phyloP scores from a whole-genome alignment of 345 rosid genomes.

The Nephelium lappaceum region DNA sequence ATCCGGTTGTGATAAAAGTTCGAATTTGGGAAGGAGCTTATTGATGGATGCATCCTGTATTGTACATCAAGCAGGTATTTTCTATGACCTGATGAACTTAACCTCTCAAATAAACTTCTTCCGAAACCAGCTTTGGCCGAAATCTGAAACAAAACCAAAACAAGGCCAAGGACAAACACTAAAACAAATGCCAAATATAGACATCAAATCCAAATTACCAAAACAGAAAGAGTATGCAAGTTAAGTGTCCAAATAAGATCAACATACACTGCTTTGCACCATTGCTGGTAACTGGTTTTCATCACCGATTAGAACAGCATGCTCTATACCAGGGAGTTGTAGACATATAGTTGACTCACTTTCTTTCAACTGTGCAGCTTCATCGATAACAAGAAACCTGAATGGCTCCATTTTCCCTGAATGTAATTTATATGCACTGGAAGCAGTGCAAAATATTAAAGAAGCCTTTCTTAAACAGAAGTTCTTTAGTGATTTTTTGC shows the following conservation, averaged over 20 bases:
- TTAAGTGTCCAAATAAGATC: background rate
- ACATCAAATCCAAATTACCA: background rate
- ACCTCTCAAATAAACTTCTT: constrained; percentile 70
- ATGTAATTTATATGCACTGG: constrained; percentile 38
- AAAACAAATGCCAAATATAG: background rate
- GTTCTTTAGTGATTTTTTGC: background rate
- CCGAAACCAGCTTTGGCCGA: constrained; percentile 42
- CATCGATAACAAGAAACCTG: constrained; percentile 50
- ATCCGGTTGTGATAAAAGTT: constrained; percentile 47
- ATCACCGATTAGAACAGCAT: constrained; percentile 52
- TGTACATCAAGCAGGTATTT: constrained; percentile 61
- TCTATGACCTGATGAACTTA: constrained; percentile 41
- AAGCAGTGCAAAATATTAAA: constrained; percentile 46
- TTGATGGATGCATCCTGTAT: constrained; percentile 80
- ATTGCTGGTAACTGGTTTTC: constrained; percentile 54
- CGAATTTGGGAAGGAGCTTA: constrained; percentile 58
- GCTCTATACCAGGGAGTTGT: constrained; percentile 41
- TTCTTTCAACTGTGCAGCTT: constrained; percentile 63
- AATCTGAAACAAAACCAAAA: constrained; percentile 27
- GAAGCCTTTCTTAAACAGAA: constrained; percentile 41
- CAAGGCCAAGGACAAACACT: background rate
- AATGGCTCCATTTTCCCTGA: constrained; percentile 24
- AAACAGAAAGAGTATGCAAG: background rate
- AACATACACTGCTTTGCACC: constrained; percentile 46
- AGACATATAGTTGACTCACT: constrained; percentile 51